Evolutionary conservation across 148 eudicot genomes (phyloP).

Genomic region (Suaeda aralocaspica): DNA sequence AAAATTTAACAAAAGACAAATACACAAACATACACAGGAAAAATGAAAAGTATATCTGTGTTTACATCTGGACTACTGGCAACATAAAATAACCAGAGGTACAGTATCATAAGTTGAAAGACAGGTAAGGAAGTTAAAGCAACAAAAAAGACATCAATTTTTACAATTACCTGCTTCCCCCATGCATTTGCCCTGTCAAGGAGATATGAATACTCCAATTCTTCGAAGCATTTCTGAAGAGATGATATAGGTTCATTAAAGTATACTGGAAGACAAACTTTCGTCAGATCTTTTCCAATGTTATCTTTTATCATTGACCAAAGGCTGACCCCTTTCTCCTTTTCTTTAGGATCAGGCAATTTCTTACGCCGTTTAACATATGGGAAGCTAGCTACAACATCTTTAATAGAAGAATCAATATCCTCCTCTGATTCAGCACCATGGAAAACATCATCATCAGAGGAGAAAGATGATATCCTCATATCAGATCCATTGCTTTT

Average conservation of each 20-base stretch:
- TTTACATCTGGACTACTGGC: background rate
- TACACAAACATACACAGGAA: too few species aligned
- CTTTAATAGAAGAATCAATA: conserved; percentile 49
- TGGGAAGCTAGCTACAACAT: conserved; percentile 48
- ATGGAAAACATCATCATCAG: conserved; percentile 50
- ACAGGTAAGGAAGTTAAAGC: background rate
- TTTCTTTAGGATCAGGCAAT: conserved; percentile 75
- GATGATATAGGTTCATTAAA: conserved; percentile 84
- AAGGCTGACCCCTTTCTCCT: conserved; percentile 77
- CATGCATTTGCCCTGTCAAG: conserved; percentile 75
- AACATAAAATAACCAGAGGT: background rate
- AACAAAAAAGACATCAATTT: conserved; percentile 5
- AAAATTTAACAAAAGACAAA: too few species aligned
- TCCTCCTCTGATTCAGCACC: conserved; percentile 45
- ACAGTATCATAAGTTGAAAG: background rate
- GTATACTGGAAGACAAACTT: conserved; percentile 85
- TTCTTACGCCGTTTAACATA: conserved; percentile 65
- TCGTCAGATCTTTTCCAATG: conserved; percentile 80
- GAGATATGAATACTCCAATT: conserved; percentile 76
- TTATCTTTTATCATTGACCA: conserved; percentile 93
- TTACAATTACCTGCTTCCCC: conserved; percentile 56
- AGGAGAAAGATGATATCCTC: conserved; percentile 63
- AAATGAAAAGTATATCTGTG: too few species aligned
- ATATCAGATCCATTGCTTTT: conserved; percentile 63
- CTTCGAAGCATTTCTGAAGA: conserved; percentile 77